Evolutionary conservation across 345 rosid genomes (phyloP).

Genomic region (Syzygium oleosum): DNA sequence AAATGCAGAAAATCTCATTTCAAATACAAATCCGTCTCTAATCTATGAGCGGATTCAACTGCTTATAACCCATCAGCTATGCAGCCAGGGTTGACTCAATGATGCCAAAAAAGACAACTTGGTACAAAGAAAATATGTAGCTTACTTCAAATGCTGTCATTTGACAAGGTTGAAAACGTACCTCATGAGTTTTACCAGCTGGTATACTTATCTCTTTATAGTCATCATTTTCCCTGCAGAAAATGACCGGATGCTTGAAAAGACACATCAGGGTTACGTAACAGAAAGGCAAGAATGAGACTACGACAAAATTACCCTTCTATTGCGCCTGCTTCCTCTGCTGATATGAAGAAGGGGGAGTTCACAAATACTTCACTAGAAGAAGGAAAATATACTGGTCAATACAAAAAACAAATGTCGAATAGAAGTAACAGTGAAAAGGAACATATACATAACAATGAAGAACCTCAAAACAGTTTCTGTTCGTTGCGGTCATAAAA

Average conservation of each 20-base stretch:
- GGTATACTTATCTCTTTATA: constrained; percentile 71
- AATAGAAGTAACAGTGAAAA: neutral
- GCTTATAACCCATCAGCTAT: neutral
- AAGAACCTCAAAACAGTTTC: neutral
- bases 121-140: neutral
- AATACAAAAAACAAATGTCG: neutral
- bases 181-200: constrained; percentile 85
- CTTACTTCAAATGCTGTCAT: neutral
- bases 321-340: constrained; percentile 63
- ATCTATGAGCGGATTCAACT: neutral
- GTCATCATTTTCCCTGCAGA: constrained; percentile 68
- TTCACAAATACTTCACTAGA: constrained; percentile 81
- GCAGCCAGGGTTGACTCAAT: neutral
- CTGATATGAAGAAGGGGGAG: constrained; percentile 91
- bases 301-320: constrained; percentile 33
- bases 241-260: constrained; percentile 1
- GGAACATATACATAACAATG: neutral
- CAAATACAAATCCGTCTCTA: neutral
- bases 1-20: neutral
- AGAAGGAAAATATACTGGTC: constrained; percentile 3
- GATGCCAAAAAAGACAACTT: neutral
- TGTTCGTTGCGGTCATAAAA: neutral
- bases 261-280: neutral
- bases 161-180: constrained; percentile 10
- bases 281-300: neutral